Percentiles rank a stretch among this genome's conserved stretches.
These are phyloP conservation scores for Spiraea crenata DNA, from an alignment of 331 rosid species.

Conservation along the genomic window DNA sequence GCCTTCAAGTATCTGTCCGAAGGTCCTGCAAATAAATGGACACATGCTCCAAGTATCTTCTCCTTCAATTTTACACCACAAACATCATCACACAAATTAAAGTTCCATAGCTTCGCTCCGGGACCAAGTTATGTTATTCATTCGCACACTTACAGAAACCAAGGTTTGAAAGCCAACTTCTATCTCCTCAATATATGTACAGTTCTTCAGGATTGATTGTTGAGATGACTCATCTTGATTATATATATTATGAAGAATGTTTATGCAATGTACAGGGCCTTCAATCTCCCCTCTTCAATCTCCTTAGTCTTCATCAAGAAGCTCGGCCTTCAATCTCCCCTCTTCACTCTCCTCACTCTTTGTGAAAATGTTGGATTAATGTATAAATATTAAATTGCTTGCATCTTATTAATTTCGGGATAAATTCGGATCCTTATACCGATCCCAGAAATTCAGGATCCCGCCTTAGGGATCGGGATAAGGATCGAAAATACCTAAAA, in stretches of 20 bases:
- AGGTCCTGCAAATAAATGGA: conserved; percentile 42
- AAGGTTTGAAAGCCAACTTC: conserved; percentile 45
- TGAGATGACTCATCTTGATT: background rate
- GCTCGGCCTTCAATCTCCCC: too few relatives aligned
- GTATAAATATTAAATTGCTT: too few relatives aligned
- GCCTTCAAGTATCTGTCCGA: conserved; percentile 47
- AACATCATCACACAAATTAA: conserved; percentile 38
- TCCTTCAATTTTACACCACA: conserved; percentile 40
- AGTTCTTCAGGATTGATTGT: background rate
- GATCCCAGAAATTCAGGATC: too few relatives aligned
- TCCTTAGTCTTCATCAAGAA: conserved; percentile 44
- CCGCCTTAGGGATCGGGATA: too few relatives aligned
- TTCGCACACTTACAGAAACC: conserved; percentile 39
- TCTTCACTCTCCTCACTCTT: too few relatives aligned
- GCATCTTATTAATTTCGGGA: too few relatives aligned
- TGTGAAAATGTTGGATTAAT: too few relatives aligned
- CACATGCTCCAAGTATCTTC: conserved; percentile 40
- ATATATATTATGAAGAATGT: background rate
- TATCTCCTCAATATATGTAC: background rate
- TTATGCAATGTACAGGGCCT: conserved; percentile 41
- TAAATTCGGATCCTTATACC: too few relatives aligned
- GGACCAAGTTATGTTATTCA: conserved; percentile 34
- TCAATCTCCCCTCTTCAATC: conserved; percentile 46
- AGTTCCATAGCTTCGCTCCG: conserved; percentile 37
- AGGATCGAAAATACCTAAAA: too few relatives aligned